phyloP scores from a whole-genome alignment of 2,329 filamentous ascomycete species.

The Phialophora tarda region DNA sequence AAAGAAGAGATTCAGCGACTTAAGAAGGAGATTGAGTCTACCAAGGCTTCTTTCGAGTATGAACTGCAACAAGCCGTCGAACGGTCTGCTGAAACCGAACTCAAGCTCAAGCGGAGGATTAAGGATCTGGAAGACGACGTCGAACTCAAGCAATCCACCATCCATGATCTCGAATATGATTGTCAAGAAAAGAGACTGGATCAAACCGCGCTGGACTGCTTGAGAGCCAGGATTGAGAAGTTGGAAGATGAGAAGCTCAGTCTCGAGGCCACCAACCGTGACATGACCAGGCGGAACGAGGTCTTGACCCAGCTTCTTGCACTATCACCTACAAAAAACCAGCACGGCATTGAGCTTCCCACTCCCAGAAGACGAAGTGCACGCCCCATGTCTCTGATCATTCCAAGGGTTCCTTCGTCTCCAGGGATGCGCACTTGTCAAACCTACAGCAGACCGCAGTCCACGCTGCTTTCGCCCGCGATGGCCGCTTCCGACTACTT shows the following conservation, averaged over 20 bases:
- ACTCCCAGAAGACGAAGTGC: slow-evolving; percentile 37
- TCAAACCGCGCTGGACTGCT: slow-evolving; percentile 34
- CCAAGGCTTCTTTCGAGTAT: slow-evolving; percentile 45
- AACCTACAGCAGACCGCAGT: slow-evolving; percentile 35
- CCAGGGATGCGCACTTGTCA: slow-evolving; percentile 35
- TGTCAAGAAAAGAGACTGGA: slow-evolving; percentile 41
- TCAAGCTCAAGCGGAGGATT: slow-evolving; percentile 43
- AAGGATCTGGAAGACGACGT: slow-evolving; percentile 44
- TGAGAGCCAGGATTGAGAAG: slow-evolving; percentile 41
- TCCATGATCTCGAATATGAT: slow-evolving; percentile 45
- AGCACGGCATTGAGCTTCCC: slow-evolving; percentile 33
- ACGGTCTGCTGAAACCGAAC: slow-evolving; percentile 42
- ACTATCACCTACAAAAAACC: slow-evolving; percentile 43
- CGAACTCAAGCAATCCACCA: slow-evolving; percentile 42
- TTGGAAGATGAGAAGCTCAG: slow-evolving; percentile 43
- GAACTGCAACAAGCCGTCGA: slow-evolving; percentile 44
- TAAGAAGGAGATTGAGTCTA: slow-evolving; percentile 43
- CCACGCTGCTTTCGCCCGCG: slow-evolving; percentile 27
- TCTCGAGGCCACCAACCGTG: slow-evolving; percentile 44
- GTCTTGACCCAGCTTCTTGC: slow-evolving; percentile 47
- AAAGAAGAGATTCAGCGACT: slow-evolving; percentile 44
- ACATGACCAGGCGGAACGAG: slow-evolving; percentile 45
- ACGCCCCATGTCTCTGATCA: slow-evolving; percentile 43
- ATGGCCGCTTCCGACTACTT: slow-evolving; percentile 29
- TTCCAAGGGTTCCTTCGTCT: slow-evolving; percentile 41